Evolutionary conservation across 2,329 filamentous ascomycete species (phyloP).

Genomic region (Aspergillus latus): DNA sequence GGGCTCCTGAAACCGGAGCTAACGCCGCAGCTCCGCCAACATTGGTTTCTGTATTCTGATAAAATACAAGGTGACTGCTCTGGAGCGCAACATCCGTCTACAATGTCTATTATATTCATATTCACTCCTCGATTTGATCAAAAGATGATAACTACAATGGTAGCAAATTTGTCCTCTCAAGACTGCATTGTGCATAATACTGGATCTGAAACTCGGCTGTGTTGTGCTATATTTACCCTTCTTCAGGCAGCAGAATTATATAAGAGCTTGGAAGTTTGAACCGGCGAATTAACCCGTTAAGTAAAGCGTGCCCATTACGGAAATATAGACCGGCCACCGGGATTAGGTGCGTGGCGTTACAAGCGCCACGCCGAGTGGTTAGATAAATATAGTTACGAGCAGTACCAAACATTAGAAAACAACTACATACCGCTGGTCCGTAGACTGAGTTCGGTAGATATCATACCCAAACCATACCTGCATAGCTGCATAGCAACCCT

Average conservation of each 20-base stretch:
- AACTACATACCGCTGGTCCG: too few species aligned
- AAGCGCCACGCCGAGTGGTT: too few species aligned
- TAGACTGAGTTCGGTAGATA: too few species aligned
- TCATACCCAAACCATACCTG: too few species aligned
- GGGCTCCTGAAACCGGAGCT: neutral
- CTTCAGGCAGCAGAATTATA: conserved; percentile 8
- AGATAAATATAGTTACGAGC: too few species aligned
- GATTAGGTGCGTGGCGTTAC: neutral
- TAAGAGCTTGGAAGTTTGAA: neutral
- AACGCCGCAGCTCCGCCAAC: neutral
- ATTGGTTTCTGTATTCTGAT: neutral
- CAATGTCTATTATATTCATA: too few species aligned
- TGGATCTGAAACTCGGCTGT: neutral
- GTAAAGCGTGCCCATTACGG: neutral
- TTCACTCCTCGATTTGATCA: too few species aligned
- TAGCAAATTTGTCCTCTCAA: too few species aligned
- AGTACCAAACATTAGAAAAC: too few species aligned
- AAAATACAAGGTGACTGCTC: neutral
- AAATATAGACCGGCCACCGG: neutral
- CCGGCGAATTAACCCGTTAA: neutral
- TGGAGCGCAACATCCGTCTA: too few species aligned
- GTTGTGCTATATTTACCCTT: conserved; percentile 1
- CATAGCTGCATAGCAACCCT: too few species aligned
- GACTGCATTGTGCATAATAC: neutral
- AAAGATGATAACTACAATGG: too few species aligned